Evolutionary conservation across 2,329 filamentous ascomycete species (phyloP), one percentile per base, ranked within the genome.

Genomic region (Aspergillus latus): DNA sequence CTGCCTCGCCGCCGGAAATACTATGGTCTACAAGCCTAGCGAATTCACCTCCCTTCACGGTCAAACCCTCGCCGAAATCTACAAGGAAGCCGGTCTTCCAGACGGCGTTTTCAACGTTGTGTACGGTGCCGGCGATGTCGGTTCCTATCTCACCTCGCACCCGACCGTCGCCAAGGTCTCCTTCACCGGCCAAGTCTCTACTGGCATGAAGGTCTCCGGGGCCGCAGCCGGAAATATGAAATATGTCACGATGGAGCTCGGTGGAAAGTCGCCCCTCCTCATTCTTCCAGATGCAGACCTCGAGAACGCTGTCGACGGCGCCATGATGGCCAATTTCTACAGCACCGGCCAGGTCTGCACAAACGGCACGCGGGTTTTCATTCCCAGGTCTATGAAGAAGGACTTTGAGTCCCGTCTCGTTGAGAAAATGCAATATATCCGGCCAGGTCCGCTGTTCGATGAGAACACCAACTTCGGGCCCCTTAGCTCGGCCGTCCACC

Each of bases 291-390:
- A 95, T 67, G 89, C 88, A 13, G 84, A 90, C 50, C 73, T 93
- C 16, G 86, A 90, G 45, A 84, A 85, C 66, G 92, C 92, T n/a
- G 92, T 90, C 34, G 88, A 96, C 67, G 88, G 90, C 30, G 91
- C 90, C 61, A 92, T 96, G 88, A 90, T 95, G 80, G 92, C 91
- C 65, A 96, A 96, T 74, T 96, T 96, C 77, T 96, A 89, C 80
- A 92, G 88, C 63, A 89, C 89, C 0, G 92, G 92, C 30, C 92
- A 96, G 74, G 91, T 96, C 49, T 96, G 92, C 81, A 96, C 92
- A 49, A 96, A 96, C 71, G 92, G 92, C 49, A 96, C 92, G 1
- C 82, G 92, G 9, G 91, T 96, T 34, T 96, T 96, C 70, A 82
- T 96, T 2, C 90, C 88, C 0, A 76, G 80, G 34, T 70, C 75